Percentiles rank a stretch among this genome's conserved stretches.
These are phyloP conservation scores for Puccinia hordei DNA, from an alignment of 1,284 basidiomycete species.

Conservation along the genomic window DNA sequence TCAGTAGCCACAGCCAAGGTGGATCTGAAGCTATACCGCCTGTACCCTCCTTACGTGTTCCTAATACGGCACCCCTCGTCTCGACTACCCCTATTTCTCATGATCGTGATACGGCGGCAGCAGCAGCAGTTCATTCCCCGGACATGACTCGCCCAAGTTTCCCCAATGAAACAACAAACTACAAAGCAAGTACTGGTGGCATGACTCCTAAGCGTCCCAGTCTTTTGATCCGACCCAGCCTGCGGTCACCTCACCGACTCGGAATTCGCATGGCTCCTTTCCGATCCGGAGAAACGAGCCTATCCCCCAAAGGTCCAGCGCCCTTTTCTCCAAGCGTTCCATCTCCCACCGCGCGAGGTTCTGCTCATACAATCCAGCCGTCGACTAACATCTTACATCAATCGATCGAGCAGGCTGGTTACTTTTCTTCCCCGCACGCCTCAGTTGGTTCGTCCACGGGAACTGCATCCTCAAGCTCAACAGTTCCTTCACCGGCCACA, in stretches of 20 bases:
- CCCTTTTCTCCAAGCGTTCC: neutral
- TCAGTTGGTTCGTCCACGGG: constrained; percentile 41
- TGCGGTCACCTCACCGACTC: constrained; percentile 28
- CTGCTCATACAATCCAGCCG: neutral
- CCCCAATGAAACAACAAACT: neutral
- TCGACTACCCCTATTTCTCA: constrained; percentile 6
- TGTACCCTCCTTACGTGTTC: constrained; percentile 20
- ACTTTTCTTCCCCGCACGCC: constrained; percentile 34
- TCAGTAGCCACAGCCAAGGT: neutral
- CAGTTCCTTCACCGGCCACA: constrained; percentile 41
- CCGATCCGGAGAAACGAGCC: constrained; percentile 5
- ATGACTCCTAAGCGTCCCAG: constrained; percentile 40
- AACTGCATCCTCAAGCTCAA: constrained; percentile 37
- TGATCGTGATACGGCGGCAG: neutral
- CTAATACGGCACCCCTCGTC: constrained; percentile 17
- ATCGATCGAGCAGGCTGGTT: constrained; percentile 22
- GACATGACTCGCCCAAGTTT: neutral
- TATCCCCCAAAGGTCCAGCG: neutral
- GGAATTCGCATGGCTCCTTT: constrained; percentile 13
- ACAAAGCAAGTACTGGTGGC: constrained; percentile 15
- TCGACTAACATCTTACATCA: neutral
- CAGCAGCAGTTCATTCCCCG: neutral
- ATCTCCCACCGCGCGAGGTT: constrained; percentile 6
- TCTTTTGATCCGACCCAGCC: constrained; percentile 44
- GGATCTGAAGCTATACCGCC: constrained; percentile 4